Percentiles rank a stretch among this genome's conserved stretches.
Evolutionary conservation across 257 asterid species (phyloP).

Genomic region (Solanum dulcamara): DNA sequence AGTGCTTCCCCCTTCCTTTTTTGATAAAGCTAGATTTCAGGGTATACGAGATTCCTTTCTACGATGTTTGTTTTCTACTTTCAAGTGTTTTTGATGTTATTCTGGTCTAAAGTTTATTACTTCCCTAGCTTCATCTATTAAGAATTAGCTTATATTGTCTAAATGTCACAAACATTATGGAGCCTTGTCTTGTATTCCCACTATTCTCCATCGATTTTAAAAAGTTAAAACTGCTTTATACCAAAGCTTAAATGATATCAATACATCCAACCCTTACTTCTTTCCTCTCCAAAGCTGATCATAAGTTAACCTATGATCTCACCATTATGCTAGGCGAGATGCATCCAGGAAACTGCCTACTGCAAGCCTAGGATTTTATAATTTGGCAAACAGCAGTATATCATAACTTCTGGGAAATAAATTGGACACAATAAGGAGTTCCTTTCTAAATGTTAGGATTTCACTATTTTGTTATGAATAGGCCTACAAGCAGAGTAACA

Average conservation of each 20-base stretch:
- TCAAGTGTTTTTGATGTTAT: background rate
- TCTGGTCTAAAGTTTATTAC: background rate
- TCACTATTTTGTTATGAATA: background rate
- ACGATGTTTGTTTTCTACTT: background rate
- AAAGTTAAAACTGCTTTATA: background rate
- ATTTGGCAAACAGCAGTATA: background rate
- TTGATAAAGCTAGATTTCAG: background rate
- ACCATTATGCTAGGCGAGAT: background rate
- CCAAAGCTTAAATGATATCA: background rate
- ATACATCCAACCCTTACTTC: background rate
- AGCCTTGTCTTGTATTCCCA: background rate
- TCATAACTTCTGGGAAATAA: background rate
- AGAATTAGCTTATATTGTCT: background rate
- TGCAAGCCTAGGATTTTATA: background rate
- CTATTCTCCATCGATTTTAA: background rate
- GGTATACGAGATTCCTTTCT: background rate
- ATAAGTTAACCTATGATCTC: background rate
- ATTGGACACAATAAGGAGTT: background rate
- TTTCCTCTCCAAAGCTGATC: background rate
- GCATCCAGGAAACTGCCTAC: background rate
- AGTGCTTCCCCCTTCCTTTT: background rate
- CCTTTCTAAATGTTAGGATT: background rate
- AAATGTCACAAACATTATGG: background rate
- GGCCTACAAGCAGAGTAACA: background rate
- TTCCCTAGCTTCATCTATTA: background rate